Evolutionary conservation across 768 basidiomycete species (phyloP).

Genomic region (Pleurotus tuber-regium): DNA sequence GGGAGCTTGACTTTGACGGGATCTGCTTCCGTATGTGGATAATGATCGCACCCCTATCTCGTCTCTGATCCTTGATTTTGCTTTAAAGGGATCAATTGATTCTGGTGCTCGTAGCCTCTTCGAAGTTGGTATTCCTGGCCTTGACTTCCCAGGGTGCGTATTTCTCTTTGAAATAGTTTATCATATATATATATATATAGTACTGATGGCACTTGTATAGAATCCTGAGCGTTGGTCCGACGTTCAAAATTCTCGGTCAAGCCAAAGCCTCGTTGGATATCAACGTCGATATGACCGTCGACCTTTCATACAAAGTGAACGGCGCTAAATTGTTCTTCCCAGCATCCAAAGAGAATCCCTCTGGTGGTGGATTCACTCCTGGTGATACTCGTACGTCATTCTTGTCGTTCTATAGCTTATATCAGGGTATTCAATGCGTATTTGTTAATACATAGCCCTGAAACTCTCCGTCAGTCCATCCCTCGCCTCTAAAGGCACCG

Average conservation of each 20-base stretch:
- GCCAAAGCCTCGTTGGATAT: slow-evolving; percentile 28
- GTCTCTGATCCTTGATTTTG: neutral
- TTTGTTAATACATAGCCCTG: too few relatives aligned
- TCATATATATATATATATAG: neutral
- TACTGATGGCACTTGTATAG: slow-evolving; percentile 15
- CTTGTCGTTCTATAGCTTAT: too few relatives aligned
- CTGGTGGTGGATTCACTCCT: slow-evolving; percentile 24
- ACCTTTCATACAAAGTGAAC: slow-evolving; percentile 28
- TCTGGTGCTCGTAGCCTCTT: slow-evolving; percentile 27
- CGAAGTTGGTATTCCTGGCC: slow-evolving; percentile 28
- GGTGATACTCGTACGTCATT: slow-evolving; percentile 28
- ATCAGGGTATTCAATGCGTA: too few relatives aligned
- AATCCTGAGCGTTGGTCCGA: slow-evolving; percentile 39
- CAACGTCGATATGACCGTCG: slow-evolving; percentile 28
- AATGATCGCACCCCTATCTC: too few relatives aligned
- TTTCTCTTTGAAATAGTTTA: neutral
- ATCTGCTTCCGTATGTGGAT: slow-evolving; percentile 21
- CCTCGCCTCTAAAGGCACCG: slow-evolving; percentile 22
- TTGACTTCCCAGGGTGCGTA: slow-evolving; percentile 30
- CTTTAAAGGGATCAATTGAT: slow-evolving; percentile 24
- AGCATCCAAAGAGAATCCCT: slow-evolving; percentile 18
- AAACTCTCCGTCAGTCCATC: slow-evolving; percentile 30
- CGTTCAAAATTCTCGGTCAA: slow-evolving; percentile 32
- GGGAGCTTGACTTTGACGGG: slow-evolving; percentile 27
- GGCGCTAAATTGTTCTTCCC: slow-evolving; percentile 38